A percentile compares a stretch with the other conserved stretches of the same genome.
Evolutionary conservation across 2,329 filamentous ascomycete species (phyloP).

Genomic region (Ceratocystis ficicola): DNA sequence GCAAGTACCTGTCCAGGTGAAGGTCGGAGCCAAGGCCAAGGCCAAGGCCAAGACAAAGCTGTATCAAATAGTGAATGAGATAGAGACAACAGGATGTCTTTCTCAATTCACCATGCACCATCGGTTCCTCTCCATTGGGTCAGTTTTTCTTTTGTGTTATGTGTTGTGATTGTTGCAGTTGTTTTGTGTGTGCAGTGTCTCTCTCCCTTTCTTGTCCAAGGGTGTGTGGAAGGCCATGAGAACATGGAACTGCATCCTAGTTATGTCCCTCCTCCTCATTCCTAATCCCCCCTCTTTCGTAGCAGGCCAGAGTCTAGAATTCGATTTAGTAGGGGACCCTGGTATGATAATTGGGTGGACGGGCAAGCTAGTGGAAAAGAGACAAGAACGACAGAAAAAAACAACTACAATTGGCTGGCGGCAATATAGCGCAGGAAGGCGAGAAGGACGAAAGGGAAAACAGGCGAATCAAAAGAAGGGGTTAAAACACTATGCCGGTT

Average conservation of each 20-base stretch:
- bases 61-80: conserved; percentile 8
- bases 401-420: neutral
- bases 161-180: neutral
- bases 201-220: neutral
- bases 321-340: neutral
- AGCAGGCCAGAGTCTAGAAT: conserved; percentile 11
- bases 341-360: neutral
- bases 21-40: neutral
- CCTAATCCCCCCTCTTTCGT: neutral
- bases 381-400: conserved; percentile 1
- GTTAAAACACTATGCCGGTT: neutral
- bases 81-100: conserved; percentile 9
- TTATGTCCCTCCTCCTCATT: neutral
- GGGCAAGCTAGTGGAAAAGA: neutral
- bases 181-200: neutral
- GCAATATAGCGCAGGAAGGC: neutral
- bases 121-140: conserved; percentile 8
- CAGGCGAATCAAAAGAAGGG: neutral
- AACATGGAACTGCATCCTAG: neutral
- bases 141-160: neutral
- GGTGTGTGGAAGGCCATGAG: neutral
- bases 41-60: neutral
- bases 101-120: conserved; percentile 7
- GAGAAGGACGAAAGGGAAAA: neutral
- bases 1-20: neutral